A percentile compares a stretch with the other conserved stretches of the same genome.
phyloP scores from a whole-genome alignment of 768 basidiomycete species.

The Phaeolepiota aurea region DNA sequence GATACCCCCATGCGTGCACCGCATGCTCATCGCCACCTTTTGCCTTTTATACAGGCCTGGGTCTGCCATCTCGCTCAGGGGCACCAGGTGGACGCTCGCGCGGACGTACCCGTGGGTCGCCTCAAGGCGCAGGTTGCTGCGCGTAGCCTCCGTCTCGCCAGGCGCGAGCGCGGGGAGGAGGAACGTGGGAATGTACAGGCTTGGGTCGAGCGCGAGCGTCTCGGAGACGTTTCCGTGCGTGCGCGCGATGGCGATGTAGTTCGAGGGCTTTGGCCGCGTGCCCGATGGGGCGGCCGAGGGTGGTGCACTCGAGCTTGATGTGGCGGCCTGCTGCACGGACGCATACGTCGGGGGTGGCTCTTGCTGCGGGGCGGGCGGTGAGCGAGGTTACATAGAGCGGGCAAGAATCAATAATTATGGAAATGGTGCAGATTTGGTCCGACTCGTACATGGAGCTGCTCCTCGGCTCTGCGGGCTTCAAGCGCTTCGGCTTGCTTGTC shows the following conservation, averaged over 20 bases:
- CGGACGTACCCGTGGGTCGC: constrained; percentile 19
- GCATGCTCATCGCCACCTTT: constrained; percentile 16
- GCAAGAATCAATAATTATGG: constrained; percentile 5
- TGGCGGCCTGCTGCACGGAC: constrained; percentile 14
- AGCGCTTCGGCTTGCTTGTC: constrained; percentile 19
- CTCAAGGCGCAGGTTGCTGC: constrained; percentile 21
- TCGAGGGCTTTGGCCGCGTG: constrained; percentile 5
- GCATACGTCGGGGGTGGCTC: constrained; percentile 24
- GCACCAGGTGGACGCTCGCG: constrained; percentile 14
- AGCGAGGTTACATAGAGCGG: not conserved
- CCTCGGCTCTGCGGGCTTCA: constrained; percentile 15
- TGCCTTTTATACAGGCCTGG: constrained; percentile 3
- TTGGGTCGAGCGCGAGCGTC: constrained; percentile 18
- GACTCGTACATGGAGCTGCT: constrained; percentile 5
- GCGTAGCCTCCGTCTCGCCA: constrained; percentile 16
- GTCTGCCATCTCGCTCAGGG: constrained; percentile 6
- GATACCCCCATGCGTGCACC: constrained; percentile 19
- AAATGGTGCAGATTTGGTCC: constrained; percentile 5
- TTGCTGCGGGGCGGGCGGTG: constrained; percentile 6
- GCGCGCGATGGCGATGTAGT: constrained; percentile 18
- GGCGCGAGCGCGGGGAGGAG: constrained; percentile 15
- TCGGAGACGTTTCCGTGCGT: constrained; percentile 18
- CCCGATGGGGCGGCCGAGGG: not conserved
- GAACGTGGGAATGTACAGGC: constrained; percentile 16
- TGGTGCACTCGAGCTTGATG: not conserved